Percentiles rank a stretch among this genome's conserved stretches.
These are phyloP conservation scores for Anethum foeniculum DNA, from an alignment of 140 eudicot genomes.

Conservation along the genomic window DNA sequence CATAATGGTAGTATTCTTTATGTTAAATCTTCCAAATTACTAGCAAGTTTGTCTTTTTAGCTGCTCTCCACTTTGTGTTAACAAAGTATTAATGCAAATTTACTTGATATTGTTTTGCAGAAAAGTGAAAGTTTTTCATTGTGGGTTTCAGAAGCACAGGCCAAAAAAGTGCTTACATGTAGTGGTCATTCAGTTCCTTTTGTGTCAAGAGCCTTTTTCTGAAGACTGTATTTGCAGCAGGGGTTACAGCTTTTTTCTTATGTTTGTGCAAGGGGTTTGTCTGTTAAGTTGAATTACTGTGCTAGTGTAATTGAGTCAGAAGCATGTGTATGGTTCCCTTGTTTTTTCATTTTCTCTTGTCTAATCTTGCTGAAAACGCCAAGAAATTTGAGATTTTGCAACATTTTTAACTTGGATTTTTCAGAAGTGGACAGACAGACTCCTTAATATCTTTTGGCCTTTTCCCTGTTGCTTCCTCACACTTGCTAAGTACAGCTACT, in stretches of 20 bases:
- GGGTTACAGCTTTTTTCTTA: not conserved
- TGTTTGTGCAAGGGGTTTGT: slow-evolving; percentile 12
- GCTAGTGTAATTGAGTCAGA: slow-evolving; percentile 1
- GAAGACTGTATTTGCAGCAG: slow-evolving; percentile 10
- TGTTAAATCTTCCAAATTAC: not conserved
- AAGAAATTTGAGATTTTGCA: not conserved
- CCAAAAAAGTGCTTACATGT: slow-evolving; percentile 27
- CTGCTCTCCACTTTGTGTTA: not conserved
- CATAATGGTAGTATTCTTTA: slow-evolving; percentile 27
- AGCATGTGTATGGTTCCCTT: slow-evolving; percentile 2
- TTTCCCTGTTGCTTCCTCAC: not conserved
- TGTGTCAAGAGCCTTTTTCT: slow-evolving; percentile 13
- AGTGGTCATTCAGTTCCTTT: slow-evolving; percentile 24
- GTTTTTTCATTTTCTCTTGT: not conserved
- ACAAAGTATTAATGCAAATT: slow-evolving; percentile 1
- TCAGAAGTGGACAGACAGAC: not conserved
- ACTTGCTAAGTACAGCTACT: not conserved
- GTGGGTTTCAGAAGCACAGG: slow-evolving; percentile 30
- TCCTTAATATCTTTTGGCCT: not conserved
- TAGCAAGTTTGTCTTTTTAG: slow-evolving; percentile 12
- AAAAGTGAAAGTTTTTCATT: slow-evolving; percentile 16
- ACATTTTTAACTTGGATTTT: not conserved
- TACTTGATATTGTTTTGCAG: slow-evolving; percentile 34
- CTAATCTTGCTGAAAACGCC: not conserved
- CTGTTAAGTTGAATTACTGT: slow-evolving; percentile 10